Base-by-base conservation (phyloP, 192 early-diverging fungal genomes). In the Coemansia sp. region DNA sequence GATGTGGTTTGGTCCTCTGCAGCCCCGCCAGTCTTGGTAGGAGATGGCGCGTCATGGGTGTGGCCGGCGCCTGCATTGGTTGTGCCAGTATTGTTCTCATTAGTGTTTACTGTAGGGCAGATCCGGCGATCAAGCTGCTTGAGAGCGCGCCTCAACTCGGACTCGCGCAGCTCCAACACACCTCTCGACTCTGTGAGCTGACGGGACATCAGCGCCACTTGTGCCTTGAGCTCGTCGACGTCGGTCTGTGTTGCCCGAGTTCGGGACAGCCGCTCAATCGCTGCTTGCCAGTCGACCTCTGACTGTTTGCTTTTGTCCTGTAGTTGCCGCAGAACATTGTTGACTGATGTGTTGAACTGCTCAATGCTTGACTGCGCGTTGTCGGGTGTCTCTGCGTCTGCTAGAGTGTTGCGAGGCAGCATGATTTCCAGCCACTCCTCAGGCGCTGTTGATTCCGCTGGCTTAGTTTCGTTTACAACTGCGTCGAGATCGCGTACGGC, bases 51-150 rank as follows among this genome's bases (percentile, higher is more conserved):
- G 17, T 72, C 41, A 14, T 48, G 37, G 59, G 41, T 35, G 49
- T 57, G 6, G 25, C 43, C 11, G 6, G 45, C 50, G 52, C 41
- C n/a, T 24, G 43, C n/a, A 32, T 32, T 32, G 32, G 32, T 32
- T 32, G 32, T 32, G 6, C 32, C 7, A 6, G 32, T 32, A 32
- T 32, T 37, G 15, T 23, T 57, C 15, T 64, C 64, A 50, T 49
- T 29, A 24, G 32, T 51, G 5, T 65, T 62, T 38, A 83, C 74
- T 1, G 82, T 69, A 6, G 69, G 72, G 56, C 85, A 83, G 6
- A 70, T 51, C 29, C 67, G 65, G 41, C 86, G 79, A 19, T 87
- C 86, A 5, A 79, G 57, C 8, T 70, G 68, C 57, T 82, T 84
- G 11, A 82, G 75, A 7, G 80, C 75, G 22, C 72, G 69, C 21